Evolutionary conservation across 192 early-diverging fungal species (phyloP), one percentile per base, ranked within the genome.

Genomic region (Umbelopsis ramanniana): DNA sequence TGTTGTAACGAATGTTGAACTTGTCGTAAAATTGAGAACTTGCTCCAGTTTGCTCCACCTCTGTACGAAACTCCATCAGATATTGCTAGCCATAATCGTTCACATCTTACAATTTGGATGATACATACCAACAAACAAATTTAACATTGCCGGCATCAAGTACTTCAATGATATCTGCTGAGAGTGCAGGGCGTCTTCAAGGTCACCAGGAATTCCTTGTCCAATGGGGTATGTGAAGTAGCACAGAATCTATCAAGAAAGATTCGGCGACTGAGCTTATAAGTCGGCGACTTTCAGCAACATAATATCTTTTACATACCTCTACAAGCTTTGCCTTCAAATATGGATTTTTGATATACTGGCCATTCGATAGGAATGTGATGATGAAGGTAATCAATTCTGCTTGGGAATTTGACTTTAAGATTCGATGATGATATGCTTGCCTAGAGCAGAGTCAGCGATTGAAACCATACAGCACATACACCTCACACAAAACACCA

Each of bases 1-100:
- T 96, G 72, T 97, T 92, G 85, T 98, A 98, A 38, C 97, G 91
- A 72, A 96, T 96, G 80, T 94, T 97, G 83, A 98, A 97, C 81
- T 99, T 99, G 80, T 99, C 97, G 75, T 97, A 99, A 74, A 99
- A 99, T 77, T 97, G 96, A 5, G 93, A 91, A 72, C 88, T 89
- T 2, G 89, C 86, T 19, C 97, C 97, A 21, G 96, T 97, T 50
- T 95, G 92, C 79, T 99, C 97, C 9, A 96, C 94, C 71, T 98
- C 97, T 86, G 68, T 24, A 57, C 55, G 40, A 23, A 7, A 11
- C 40, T 43, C 3, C 6, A 43, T 43, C 40, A 60, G 21, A 33
- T 7, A 7, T 21, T n/a, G 46, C 6, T 45, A 21, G 68, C 69
- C 0, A 45, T 29, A 7, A 9, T 21, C 21, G 15, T 9, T n/a